Evolutionary conservation across 495 filamentous ascomycete genomes (phyloP).

Genomic region (Lasiosphaeriaceae sp.): DNA sequence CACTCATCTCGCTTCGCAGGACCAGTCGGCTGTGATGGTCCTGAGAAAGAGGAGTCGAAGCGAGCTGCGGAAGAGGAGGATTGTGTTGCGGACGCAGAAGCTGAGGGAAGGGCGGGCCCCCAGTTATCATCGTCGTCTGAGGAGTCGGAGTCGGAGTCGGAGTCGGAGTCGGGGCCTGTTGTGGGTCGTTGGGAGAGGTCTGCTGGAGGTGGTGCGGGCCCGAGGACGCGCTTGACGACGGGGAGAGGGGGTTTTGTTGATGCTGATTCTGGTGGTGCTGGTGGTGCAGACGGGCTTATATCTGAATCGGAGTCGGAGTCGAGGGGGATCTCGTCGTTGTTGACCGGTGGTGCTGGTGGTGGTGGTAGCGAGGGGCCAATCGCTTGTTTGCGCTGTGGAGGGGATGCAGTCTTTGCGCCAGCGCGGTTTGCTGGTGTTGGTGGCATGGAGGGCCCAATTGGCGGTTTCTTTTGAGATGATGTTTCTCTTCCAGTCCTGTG

Average conservation of each 20-base stretch:
- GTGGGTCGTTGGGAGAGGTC: conserved; percentile 37
- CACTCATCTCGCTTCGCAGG: conserved; percentile 70
- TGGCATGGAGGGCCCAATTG: conserved; percentile 24
- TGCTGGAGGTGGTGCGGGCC: conserved; percentile 43
- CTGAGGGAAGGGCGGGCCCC: conserved; percentile 71
- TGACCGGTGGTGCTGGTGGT: conserved; percentile 1
- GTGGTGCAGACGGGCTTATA: conserved; percentile 18
- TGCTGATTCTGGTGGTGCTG: conserved; percentile 7
- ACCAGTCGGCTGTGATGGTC: conserved; percentile 21
- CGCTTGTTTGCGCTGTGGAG: conserved; percentile 10
- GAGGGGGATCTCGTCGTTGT: conserved; percentile 29
- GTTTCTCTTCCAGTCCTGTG: neutral
- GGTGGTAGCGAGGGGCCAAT: conserved; percentile 35
- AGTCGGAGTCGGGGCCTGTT: conserved; percentile 28
- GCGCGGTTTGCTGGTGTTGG: neutral
- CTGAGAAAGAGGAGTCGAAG: conserved; percentile 16
- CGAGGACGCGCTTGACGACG: conserved; percentile 35
- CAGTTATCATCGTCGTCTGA: conserved; percentile 42
- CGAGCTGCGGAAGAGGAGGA: neutral
- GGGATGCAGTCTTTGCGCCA: neutral
- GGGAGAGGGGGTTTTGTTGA: neutral
- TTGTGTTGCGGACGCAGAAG: neutral
- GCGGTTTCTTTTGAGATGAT: conserved; percentile 12
- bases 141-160: conserved; percentile 29
- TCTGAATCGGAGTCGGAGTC: conserved; percentile 23